Evolutionary conservation across 495 filamentous ascomycete genomes (phyloP), one percentile per base, ranked within the genome.

Genomic region (Articulospora tetracladia): DNA sequence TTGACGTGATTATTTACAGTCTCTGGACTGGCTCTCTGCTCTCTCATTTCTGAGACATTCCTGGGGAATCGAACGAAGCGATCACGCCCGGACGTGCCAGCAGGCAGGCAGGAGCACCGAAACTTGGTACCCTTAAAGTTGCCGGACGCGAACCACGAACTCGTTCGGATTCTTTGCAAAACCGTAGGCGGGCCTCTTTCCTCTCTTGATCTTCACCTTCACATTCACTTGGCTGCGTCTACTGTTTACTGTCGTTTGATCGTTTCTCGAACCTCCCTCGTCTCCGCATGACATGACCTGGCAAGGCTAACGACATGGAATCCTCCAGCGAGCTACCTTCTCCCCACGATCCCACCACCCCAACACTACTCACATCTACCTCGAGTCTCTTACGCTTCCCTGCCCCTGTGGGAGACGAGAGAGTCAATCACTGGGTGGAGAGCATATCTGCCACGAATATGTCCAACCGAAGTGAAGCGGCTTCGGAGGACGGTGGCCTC

Each of bases 351-450:
- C 56, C 48, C 3, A 53, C 47, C 32, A 54, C 52, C n/a, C 55
- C 52, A 44, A 55, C 55, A 12, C 6, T 7, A 6, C 28, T 30
- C 17, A 26, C 41, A 15, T 50, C 64, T 17, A 50, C 59, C 23
- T 61, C 61, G 46, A 62, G 8, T 27, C 1, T 32, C 3, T 76
- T 83, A 39, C 77, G 74, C 57, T 82, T 81, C 54, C 81, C 79
- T 55, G 72, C 64, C 49, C 77, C 78, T 7, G 69, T 72, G 53
- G 78, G 75, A 58, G 80, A 74, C 59, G 68, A 75, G 36, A 68
- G 74, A 24, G 72, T 83, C 19, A 78, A 75, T 64, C 74, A 71
- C 70, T 83, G 79, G 78, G 66, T 83, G 27, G 77, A 76, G 0
- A 74, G 70, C 48, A 80, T 75, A 60, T 72, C 73, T n/a, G 75